A percentile compares a stretch with the other conserved stretches of the same genome.
Conservation (phyloP, 192 early-diverging fungal species). For the Radiomyces spectabilis region DNA sequence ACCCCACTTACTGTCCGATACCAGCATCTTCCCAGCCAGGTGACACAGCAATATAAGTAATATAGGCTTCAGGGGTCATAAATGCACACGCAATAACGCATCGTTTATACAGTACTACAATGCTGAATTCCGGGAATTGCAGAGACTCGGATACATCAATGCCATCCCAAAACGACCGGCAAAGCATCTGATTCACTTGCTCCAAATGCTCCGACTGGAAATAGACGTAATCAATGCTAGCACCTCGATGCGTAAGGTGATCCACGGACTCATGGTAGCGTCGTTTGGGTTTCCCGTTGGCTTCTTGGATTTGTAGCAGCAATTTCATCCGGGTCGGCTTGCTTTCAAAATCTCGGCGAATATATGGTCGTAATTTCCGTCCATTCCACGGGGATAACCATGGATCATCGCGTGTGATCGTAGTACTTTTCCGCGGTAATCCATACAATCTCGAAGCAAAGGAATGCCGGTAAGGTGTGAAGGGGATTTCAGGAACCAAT, state of each 20-base stretch:
- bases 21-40: conserved; percentile 82
- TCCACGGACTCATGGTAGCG: background rate
- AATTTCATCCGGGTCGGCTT: conserved; percentile 37
- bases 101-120: conserved; percentile 75
- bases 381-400: conserved; percentile 66
- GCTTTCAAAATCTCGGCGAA: conserved; percentile 63
- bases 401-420: conserved; percentile 46
- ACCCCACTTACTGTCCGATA: conserved; percentile 67
- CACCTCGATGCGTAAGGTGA: background rate
- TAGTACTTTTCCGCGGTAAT: conserved; percentile 38
- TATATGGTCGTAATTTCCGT: conserved; percentile 70
- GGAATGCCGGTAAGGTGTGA: conserved; percentile 60
- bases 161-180: conserved; percentile 78
- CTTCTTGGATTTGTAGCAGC: conserved; percentile 34
- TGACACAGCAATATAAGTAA: conserved; percentile 79
- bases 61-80: conserved; percentile 86
- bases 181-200: conserved; percentile 72
- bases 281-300: background rate
- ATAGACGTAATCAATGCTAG: conserved; percentile 74
- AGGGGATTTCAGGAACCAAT: conserved; percentile 31
- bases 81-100: conserved; percentile 85
- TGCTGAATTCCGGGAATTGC: conserved; percentile 73
- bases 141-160: conserved; percentile 86
- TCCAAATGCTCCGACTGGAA: conserved; percentile 59
- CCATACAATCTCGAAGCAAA: conserved; percentile 74